A percentile compares a stretch with the other conserved stretches of the same genome.
phyloP scores from a whole-genome alignment of 129 eudicot species.

The sunflower (Helianthus annuus) region DNA sequence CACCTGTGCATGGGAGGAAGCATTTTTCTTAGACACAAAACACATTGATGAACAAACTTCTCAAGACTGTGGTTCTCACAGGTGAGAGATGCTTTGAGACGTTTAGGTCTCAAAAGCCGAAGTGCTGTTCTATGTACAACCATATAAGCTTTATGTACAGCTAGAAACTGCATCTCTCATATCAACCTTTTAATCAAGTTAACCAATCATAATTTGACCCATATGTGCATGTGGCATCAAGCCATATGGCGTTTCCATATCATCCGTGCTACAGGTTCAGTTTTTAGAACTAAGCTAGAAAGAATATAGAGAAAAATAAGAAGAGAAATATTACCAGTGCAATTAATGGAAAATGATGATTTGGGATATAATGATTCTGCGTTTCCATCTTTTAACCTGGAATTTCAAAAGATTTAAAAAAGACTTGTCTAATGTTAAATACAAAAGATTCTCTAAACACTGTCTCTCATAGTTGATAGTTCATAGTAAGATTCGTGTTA shows the following conservation, averaged over 20 bases:
- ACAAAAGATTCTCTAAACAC: neutral
- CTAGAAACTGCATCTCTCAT: too few species aligned
- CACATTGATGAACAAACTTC: neutral
- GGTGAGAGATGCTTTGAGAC: too few species aligned
- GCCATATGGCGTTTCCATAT: too few species aligned
- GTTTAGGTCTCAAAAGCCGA: too few species aligned
- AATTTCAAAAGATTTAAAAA: slow-evolving; percentile 11
- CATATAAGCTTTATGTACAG: too few species aligned
- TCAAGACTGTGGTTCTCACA: neutral
- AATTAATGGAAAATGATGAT: slow-evolving; percentile 73
- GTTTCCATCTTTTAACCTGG: slow-evolving; percentile 68
- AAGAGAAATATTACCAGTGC: slow-evolving; percentile 55
- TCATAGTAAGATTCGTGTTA: neutral
- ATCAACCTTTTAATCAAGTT: too few species aligned
- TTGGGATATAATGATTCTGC: slow-evolving; percentile 71
- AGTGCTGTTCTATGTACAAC: too few species aligned
- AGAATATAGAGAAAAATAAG: slow-evolving; percentile 6
- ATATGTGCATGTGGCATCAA: too few species aligned
- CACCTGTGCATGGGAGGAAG: slow-evolving; percentile 62
- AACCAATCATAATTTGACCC: too few species aligned
- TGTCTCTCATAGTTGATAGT: neutral
- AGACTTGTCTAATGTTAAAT: neutral
- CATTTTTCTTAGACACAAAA: slow-evolving; percentile 11
- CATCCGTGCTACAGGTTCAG: too few species aligned
- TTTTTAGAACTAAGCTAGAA: neutral